phyloP scores from a whole-genome alignment of 805 yeast genomes.

The Saturnispora besseyi region DNA sequence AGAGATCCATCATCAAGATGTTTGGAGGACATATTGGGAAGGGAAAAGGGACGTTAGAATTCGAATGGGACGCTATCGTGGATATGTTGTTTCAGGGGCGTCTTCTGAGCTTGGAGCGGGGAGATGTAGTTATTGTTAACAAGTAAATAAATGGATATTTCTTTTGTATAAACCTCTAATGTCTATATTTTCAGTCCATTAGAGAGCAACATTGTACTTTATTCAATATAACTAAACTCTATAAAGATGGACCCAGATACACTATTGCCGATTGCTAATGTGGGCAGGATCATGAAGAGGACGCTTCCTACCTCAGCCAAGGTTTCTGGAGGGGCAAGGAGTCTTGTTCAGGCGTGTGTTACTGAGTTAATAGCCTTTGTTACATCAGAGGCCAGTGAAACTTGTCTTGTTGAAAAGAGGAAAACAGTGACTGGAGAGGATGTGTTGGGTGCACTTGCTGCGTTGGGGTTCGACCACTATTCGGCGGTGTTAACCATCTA shows the following conservation, averaged over 20 bases:
- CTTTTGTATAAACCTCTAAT: not conserved
- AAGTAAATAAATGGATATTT: not conserved
- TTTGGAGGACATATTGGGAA: not conserved
- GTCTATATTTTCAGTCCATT: not conserved
- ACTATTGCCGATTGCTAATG: constrained; percentile 44
- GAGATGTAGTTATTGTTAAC: not conserved
- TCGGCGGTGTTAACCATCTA: constrained; percentile 62
- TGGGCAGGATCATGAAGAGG: constrained; percentile 67
- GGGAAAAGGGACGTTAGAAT: not conserved
- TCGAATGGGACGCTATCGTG: not conserved
- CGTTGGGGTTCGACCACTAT: constrained; percentile 61
- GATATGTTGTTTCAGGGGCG: not conserved
- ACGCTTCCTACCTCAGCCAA: constrained; percentile 68
- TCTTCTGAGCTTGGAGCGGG: not conserved
- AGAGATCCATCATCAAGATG: not conserved
- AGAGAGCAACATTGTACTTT: constrained; percentile 19
- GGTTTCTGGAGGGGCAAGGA: constrained; percentile 72
- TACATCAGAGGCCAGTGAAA: constrained; percentile 58
- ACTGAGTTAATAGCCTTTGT: constrained; percentile 59
- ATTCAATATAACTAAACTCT: constrained; percentile 18
- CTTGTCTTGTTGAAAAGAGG: constrained; percentile 54
- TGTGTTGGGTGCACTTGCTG: constrained; percentile 51
- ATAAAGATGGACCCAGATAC: constrained; percentile 7
- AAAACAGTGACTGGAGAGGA: constrained; percentile 69
- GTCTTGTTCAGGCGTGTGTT: constrained; percentile 62